Evolutionary conservation across 2,329 filamentous ascomycete genomes (phyloP).

Genomic region (Pseudocercospora macadamiae): DNA sequence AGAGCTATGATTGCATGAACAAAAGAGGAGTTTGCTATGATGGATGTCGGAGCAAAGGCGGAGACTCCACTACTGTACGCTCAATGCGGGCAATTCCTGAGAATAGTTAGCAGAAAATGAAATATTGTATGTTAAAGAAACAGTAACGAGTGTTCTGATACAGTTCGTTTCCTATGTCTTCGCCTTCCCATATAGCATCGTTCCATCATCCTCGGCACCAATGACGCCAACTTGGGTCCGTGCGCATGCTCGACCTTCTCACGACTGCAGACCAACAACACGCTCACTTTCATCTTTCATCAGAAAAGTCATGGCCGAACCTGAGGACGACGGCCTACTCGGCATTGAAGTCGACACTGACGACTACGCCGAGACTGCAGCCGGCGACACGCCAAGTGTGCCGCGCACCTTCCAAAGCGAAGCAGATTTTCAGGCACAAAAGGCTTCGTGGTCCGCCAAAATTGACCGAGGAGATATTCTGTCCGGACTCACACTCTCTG

Average conservation of each 20-base stretch:
- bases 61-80: slow-evolving; percentile 7
- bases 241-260: neutral
- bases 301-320: slow-evolving; percentile 6
- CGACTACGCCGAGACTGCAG: slow-evolving; percentile 35
- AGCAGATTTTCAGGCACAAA: slow-evolving; percentile 36
- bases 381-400: slow-evolving; percentile 29
- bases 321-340: slow-evolving; percentile 29
- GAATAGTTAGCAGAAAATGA: neutral
- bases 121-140: neutral
- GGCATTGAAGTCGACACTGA: slow-evolving; percentile 38
- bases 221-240: neutral
- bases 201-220: neutral
- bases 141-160: neutral
- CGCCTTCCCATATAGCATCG: neutral
- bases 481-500: slow-evolving; percentile 27
- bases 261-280: neutral
- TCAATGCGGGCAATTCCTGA: neutral
- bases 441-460: slow-evolving; percentile 36
- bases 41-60: slow-evolving; percentile 9
- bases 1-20: slow-evolving; percentile 7
- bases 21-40: slow-evolving; percentile 8
- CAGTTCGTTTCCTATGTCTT: neutral
- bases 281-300: neutral
- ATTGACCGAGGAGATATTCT: slow-evolving; percentile 34
- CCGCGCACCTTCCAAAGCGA: slow-evolving; percentile 39